Base-by-base conservation (phyloP, 2,329 filamentous ascomycete species). In the Dichotomopilus funicola region DNA sequence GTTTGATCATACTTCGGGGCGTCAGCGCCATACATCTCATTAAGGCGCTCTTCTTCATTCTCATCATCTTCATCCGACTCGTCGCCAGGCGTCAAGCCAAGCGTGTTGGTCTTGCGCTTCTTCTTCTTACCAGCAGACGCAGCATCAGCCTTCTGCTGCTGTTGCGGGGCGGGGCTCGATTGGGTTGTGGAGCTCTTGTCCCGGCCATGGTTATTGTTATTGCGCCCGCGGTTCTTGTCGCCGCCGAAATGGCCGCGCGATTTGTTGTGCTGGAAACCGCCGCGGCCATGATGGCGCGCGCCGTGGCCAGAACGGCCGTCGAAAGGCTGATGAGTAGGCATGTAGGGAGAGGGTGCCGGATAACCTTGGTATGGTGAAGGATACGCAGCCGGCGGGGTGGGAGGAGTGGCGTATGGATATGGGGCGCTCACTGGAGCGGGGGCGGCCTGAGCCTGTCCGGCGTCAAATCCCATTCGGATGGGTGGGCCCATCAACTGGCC, bases 61-160 rank as follows among this genome's bases (percentile, higher is more conserved):
- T 82, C 75, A 59, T 87, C 81, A 53, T 85, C 83, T 48, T 87
- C 85, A 55, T 87, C 85, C 4, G 79, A 83, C 51, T 82, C 79
- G 62, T 83, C 79, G 34, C 80, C 81, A 12, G 86, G 85, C 7
- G 85, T 88, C 49, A 91, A 75, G 37, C 88, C 88, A 31, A 91
- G 77, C 1, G 83, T 85, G 62, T 88, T 88, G 41, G 82, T 82
- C 72, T 84, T 86, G 55, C 84, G 80, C 74, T 86, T 87, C 75
- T 88, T 88, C 69, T 85, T 86, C 68, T 85, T 86, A 56, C 75
- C 76, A 31, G 73, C 72, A 55, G 71, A 72, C 64, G 72, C 68
- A 64, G 72, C 71, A 73, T 78, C 75, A 78, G 75, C 72, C 72
- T 78, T 79, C 71, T 79, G 75, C 72, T 72, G 66, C 47, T 68